Evolutionary conservation across 2,329 filamentous ascomycete genomes (phyloP).

Genomic region (Coniosporium tulheliwenetii): DNA sequence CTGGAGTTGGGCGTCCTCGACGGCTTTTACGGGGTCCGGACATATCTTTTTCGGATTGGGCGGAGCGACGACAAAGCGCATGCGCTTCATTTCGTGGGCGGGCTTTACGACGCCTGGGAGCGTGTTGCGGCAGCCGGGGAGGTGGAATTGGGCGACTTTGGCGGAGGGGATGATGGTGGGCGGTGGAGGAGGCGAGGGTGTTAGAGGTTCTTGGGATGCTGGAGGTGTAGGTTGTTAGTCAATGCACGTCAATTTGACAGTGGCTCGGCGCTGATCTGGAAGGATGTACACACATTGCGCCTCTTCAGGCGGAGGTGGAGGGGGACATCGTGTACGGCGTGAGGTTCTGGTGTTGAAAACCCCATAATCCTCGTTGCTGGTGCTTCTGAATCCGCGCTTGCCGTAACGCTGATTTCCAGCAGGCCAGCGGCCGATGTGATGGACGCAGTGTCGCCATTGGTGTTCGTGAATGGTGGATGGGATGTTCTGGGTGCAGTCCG

Average conservation of each 20-base stretch:
- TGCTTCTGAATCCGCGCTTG: constrained; percentile 29
- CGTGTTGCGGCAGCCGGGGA: constrained; percentile 13
- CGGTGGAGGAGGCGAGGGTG: constrained; percentile 1
- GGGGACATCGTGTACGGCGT: neutral
- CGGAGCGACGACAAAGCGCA: constrained; percentile 36
- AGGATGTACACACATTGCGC: too few species aligned
- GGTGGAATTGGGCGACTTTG: constrained; percentile 1
- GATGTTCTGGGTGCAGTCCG: too few species aligned
- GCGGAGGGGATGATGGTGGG: too few species aligned
- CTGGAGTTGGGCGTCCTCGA: constrained; percentile 54
- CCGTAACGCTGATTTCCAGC: constrained; percentile 50
- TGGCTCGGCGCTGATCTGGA: too few species aligned
- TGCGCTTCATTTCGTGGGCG: constrained; percentile 16
- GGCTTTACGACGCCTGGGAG: neutral
- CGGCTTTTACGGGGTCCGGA: constrained; percentile 51
- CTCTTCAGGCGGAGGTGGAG: too few species aligned
- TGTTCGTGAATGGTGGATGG: neutral
- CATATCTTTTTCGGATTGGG: constrained; percentile 39
- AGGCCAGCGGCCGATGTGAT: constrained; percentile 50
- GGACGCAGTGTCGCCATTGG: constrained; percentile 43
- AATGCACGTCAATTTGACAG: too few species aligned
- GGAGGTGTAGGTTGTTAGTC: too few species aligned
- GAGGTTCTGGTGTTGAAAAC: neutral
- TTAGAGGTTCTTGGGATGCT: neutral
- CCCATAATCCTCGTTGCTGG: neutral